Evolutionary conservation across 73 alveolate species (phyloP), one percentile per base, ranked within the genome.

Genomic region (Blepharisma japonicum): DNA sequence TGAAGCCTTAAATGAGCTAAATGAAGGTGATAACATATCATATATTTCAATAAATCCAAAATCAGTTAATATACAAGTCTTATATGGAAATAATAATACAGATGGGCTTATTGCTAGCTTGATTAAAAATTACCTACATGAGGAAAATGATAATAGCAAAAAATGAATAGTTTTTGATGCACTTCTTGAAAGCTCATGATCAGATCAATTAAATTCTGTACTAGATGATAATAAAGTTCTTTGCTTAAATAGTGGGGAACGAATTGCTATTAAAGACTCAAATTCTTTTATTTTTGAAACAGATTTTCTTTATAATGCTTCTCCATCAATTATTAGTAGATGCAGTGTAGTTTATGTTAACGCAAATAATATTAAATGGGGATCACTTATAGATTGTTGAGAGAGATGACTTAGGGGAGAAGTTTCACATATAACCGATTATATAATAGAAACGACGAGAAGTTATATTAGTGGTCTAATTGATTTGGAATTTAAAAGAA

Each of bases 301-400:
- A 6, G 98, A 96, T 67, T 92, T 92, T 72, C 82, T 97, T 46
- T 94, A 99, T 14, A 95, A 87, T 45, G 99, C 99, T n/a, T 96
- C 99, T 9, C 99, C 99, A 6, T 99, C 99, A 21, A 97, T 99
- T 14, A 98, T 97, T 48, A 91, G 98, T 23, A 90, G 99, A 85
- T 99, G 98, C 4, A 99, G 99, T 56, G 91, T 97, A 97, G 94
- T 96, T 76, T 95, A 87, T 66, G 77, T 94, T 56, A 99, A 93
- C 56, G 91, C 86, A 25, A 94, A 90, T 49, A 97, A 94, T 81
- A 91, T 96, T 68, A 84, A 88, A 6, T 91, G 98, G 99, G 80
- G 89, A 51, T 98, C 99, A 21, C 91, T 86, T 68, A 94, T 96
- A 21, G 83, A 93, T 71, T 82, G 91, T 50, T 90, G 98, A 98